Percentiles rank a stretch among this genome's conserved stretches.
Conservation (phyloP, 129 eudicot genomes). For the Erigeron canadensis region DNA sequence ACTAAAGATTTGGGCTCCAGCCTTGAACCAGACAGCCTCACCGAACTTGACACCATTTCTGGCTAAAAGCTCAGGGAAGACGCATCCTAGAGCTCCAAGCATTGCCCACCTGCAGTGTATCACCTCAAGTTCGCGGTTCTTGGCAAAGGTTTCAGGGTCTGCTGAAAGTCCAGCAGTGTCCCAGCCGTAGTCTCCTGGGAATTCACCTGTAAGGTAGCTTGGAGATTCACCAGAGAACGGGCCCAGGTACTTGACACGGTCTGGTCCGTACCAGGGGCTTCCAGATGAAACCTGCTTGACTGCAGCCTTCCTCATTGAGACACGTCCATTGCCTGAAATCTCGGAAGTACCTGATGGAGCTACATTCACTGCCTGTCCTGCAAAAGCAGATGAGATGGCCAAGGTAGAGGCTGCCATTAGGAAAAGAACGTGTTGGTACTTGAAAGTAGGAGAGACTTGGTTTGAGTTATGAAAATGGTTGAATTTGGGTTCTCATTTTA, state of each 20-base stretch:
- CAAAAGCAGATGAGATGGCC: conserved; percentile 27
- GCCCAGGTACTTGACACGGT: conserved; percentile 37
- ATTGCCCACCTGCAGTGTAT: conserved; percentile 36
- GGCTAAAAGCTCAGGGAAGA: conserved; percentile 31
- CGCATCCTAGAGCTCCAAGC: conserved; percentile 36
- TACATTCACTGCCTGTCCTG: conserved; percentile 17
- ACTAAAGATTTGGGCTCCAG: conserved; percentile 32
- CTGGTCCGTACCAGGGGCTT: conserved; percentile 42
- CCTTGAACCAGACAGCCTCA: conserved; percentile 38
- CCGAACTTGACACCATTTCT: conserved; percentile 36
- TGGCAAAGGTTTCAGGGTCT: conserved; percentile 32
- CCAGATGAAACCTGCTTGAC: conserved; percentile 29
- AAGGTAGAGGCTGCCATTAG: conserved; percentile 24
- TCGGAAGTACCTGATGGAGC: not conserved
- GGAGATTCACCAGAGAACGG: conserved; percentile 37
- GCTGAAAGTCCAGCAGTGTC: conserved; percentile 37
- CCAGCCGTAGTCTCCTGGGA: conserved; percentile 36
- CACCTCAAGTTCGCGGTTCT: conserved; percentile 29
- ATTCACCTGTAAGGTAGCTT: conserved; percentile 27
- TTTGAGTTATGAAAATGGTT: conserved; percentile 6
- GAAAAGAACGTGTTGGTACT: not conserved
- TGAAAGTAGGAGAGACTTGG: not conserved
- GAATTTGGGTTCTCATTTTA: not conserved
- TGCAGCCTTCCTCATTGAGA: conserved; percentile 31
- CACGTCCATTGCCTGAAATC: conserved; percentile 9